Conservation (phyloP, 306 rosid genomes). For the Gynostemma pentaphyllum region DNA sequence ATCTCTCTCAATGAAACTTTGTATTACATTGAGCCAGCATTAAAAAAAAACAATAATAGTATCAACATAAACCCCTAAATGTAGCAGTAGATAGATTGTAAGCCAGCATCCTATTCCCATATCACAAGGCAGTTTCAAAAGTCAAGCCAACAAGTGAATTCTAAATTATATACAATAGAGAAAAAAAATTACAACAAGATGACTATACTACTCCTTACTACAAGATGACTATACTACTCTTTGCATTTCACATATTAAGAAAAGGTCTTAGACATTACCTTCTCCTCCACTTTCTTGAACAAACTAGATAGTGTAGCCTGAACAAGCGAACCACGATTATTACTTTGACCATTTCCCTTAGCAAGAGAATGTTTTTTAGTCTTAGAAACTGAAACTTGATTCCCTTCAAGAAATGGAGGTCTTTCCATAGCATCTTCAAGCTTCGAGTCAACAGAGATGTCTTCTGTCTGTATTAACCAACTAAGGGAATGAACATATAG, state of each 20-base stretch:
- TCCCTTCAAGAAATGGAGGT: slow-evolving; percentile 24
- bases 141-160: too few relatives aligned
- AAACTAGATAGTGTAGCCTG: slow-evolving; percentile 69
- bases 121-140: background rate
- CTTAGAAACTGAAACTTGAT: slow-evolving; percentile 32
- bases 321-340: slow-evolving; percentile 40
- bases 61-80: background rate
- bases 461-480: slow-evolving; percentile 19
- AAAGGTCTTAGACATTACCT: slow-evolving; percentile 28
- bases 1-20: background rate
- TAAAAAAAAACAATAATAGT: background rate
- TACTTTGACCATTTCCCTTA: slow-evolving; percentile 20
- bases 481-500: slow-evolving; percentile 19
- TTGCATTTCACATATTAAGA: background rate
- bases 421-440: slow-evolving; percentile 20
- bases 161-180: too few relatives aligned
- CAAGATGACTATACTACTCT: too few relatives aligned
- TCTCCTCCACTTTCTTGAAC: slow-evolving; percentile 77
- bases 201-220: too few relatives aligned
- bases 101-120: background rate
- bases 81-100: background rate
- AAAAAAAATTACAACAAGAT: too few relatives aligned
- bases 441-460: slow-evolving; percentile 10
- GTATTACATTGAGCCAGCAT: too few relatives aligned
- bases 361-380: slow-evolving; percentile 23